These are phyloP conservation scores for Botryotinia globosa DNA, from an alignment of 2,329 filamentous ascomycete genomes.

Conservation along the genomic window DNA sequence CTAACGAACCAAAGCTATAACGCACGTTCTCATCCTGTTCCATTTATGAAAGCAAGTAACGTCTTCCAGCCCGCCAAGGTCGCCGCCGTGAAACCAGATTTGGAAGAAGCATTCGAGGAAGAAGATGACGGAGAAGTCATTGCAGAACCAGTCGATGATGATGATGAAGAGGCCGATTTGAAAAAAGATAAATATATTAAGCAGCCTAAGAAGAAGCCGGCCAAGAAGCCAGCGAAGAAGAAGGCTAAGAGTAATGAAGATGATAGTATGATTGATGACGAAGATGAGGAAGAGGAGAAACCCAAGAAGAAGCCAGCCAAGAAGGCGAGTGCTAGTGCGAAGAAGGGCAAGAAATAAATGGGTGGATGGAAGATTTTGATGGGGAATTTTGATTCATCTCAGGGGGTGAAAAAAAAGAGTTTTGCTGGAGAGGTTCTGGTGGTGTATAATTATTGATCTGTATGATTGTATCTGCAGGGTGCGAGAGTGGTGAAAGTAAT, in stretches of 20 bases:
- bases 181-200: constrained; percentile 97
- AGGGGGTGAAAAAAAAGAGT: background rate
- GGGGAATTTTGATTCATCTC: background rate
- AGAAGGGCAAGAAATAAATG: constrained; percentile 33
- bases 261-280: constrained; percentile 30
- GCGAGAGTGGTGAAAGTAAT: background rate
- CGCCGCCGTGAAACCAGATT: constrained; percentile 76
- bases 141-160: constrained; percentile 53
- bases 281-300: constrained; percentile 26
- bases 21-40: constrained; percentile 77
- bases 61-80: constrained; percentile 69
- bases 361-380: background rate
- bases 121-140: constrained; percentile 73
- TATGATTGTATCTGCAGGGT: background rate
- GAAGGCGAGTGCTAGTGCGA: constrained; percentile 21
- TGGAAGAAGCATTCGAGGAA: constrained; percentile 94
- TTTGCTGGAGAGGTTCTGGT: background rate
- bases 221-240: constrained; percentile 47
- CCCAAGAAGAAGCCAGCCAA: constrained; percentile 32
- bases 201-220: constrained; percentile 70
- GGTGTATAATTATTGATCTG: background rate
- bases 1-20: constrained; percentile 65
- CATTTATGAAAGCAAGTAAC: constrained; percentile 91
- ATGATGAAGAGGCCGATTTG: constrained; percentile 73
- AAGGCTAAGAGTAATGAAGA: constrained; percentile 29